Evolutionary conservation across 2,329 filamentous ascomycete species (phyloP).

Genomic region (Cladophialophora psammophila): DNA sequence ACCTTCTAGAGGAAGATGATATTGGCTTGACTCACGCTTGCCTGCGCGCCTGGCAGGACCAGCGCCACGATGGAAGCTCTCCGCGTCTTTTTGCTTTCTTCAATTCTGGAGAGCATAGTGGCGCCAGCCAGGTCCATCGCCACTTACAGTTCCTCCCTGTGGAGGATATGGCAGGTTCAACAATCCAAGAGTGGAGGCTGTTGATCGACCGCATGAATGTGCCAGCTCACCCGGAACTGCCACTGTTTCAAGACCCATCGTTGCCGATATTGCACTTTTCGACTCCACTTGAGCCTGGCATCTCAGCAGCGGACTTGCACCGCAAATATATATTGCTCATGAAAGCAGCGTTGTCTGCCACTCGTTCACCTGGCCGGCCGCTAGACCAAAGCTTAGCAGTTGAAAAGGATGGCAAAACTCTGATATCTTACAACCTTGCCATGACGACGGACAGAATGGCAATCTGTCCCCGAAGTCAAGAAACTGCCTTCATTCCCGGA

Average conservation of each 20-base stretch:
- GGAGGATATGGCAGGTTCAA: constrained; percentile 49
- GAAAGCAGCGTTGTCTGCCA: constrained; percentile 45
- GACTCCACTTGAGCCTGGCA: constrained; percentile 26
- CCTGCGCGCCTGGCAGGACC: constrained; percentile 49
- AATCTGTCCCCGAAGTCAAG: constrained; percentile 59
- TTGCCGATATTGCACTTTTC: constrained; percentile 38
- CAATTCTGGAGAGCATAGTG: constrained; percentile 58
- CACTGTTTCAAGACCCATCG: constrained; percentile 58
- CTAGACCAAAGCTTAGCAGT: constrained; percentile 27
- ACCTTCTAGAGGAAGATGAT: constrained; percentile 53
- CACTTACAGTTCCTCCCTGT: constrained; percentile 58
- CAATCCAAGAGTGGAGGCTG: constrained; percentile 53
- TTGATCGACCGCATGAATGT: constrained; percentile 55
- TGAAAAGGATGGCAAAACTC: constrained; percentile 35
- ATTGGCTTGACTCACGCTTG: constrained; percentile 52
- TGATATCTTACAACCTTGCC: constrained; percentile 66
- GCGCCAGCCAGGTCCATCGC: constrained; percentile 57
- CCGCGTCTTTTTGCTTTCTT: constrained; percentile 56
- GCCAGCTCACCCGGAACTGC: constrained; percentile 45
- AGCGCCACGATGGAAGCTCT: constrained; percentile 23
- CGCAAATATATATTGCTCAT: constrained; percentile 53
- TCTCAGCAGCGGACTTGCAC: constrained; percentile 43
- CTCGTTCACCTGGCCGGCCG: constrained; percentile 14
- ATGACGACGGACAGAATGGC: constrained; percentile 63
- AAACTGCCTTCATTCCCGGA: constrained; percentile 52